Base-by-base conservation (phyloP, 2,329 filamentous ascomycete species). In the Colletotrichum chrysophilum region DNA sequence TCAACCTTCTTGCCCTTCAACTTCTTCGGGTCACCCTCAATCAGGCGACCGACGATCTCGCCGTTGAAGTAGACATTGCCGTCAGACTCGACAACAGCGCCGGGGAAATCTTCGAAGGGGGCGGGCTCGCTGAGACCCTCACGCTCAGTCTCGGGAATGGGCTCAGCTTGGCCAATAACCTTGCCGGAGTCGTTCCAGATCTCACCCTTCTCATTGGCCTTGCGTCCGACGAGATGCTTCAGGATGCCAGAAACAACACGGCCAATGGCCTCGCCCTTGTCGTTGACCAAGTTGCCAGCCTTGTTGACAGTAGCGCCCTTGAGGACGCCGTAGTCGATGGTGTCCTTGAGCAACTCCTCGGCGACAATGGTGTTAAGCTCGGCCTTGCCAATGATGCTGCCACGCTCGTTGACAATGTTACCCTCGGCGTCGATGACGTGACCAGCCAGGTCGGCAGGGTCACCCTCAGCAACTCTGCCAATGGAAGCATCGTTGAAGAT, bases 121-220 rank as follows among this genome's bases (percentile, higher is more conserved):
- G 88, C 84, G 4, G 86, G 84, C 16, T 88, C 86, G 74, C 85
- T 85, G 26, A 82, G 79, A 2, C 88, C 87, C 48, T 90, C 88
- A 5, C 88, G 86, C 78, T 92, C 90, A 18, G 82, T 83, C 5
- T 89, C 85, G 4, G 93, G 89, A 75, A 94, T 89, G 14, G 93
- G 89, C 83, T 95, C 93, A 58, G 89, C 91, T 69, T 90, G 90
- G 34, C 93, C 94, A 66, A 95, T 89, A 48, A 93, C 87, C 82
- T 94, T 91, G 76, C 93, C 94, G 7, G 87, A 87, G 76, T 94
- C 93, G 80, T 92, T 92, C 91, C 92, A 95, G 84, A 95, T 93
- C 78, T 93, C 88, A 60, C 94, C 94, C 43, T 94, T 85, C 70
- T 90, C 91, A 77, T 94, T 93, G 38, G 91, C 86, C 80, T 90